These are phyloP conservation scores for Fusarium brevicatenulatum DNA, from an alignment of 2,329 filamentous ascomycete species.

Conservation along the genomic window DNA sequence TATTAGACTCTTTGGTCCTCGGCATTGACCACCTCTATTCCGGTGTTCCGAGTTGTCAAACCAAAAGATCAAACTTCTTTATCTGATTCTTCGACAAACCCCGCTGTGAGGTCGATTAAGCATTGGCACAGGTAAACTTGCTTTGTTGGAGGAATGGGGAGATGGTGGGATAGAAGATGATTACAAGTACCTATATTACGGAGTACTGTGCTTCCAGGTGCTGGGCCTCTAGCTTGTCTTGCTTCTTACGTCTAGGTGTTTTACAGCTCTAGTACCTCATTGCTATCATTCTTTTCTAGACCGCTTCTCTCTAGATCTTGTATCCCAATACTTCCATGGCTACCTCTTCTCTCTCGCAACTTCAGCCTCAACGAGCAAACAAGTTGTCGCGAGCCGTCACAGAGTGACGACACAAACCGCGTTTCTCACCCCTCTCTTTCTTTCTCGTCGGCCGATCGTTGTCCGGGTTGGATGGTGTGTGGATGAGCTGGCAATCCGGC, in stretches of 20 bases:
- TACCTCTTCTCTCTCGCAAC: not conserved
- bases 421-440: conserved; percentile 36
- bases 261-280: not conserved
- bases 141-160: not conserved
- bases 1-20: not conserved
- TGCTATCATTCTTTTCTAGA: conserved; percentile 1
- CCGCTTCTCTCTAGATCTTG: conserved; percentile 9
- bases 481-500: conserved; percentile 43
- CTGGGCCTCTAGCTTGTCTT: conserved; percentile 5
- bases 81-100: conserved; percentile 25
- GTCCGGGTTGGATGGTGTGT: conserved; percentile 40
- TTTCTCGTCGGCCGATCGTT: conserved; percentile 41
- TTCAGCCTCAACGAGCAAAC: not conserved
- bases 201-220: not conserved
- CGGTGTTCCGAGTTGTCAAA: conserved; percentile 15
- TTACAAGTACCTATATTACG: not conserved
- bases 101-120: conserved; percentile 9
- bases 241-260: not conserved
- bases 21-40: not conserved
- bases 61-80: conserved; percentile 11
- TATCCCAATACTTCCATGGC: not conserved
- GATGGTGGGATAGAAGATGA: conserved; percentile 20
- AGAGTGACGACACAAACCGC: conserved; percentile 34
- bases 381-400: conserved; percentile 9
- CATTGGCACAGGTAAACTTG: not conserved